These are phyloP conservation scores for Ashbya aceris DNA, from an alignment of 1,139 yeast species.

Conservation along the genomic window DNA sequence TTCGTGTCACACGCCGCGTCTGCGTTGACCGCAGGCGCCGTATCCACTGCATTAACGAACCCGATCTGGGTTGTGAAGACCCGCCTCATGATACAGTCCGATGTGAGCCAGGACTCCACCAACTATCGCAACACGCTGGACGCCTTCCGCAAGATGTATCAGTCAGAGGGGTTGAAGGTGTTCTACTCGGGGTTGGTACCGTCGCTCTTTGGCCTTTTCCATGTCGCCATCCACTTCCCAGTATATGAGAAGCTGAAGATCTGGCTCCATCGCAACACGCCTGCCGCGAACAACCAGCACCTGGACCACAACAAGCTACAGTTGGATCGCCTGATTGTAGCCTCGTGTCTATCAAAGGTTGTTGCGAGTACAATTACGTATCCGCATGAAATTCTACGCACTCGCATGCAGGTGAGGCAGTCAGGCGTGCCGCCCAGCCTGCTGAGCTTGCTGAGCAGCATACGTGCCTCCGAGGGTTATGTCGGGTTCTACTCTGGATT, in stretches of 20 bases:
- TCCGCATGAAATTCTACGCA: slow-evolving; percentile 92
- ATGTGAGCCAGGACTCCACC: slow-evolving; percentile 21
- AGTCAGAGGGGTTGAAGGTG: slow-evolving; percentile 70
- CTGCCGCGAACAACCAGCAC: slow-evolving; percentile 16
- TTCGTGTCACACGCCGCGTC: slow-evolving; percentile 59
- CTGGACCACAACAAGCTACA: slow-evolving; percentile 13
- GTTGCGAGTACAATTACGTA: slow-evolving; percentile 83
- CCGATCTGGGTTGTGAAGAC: slow-evolving; percentile 74
- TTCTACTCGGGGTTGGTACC: slow-evolving; percentile 89
- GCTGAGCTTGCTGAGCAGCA: slow-evolving; percentile 39
- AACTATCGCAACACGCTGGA: slow-evolving; percentile 73
- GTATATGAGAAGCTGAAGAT: slow-evolving; percentile 77
- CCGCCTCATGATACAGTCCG: slow-evolving; percentile 77
- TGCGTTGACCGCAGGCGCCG: slow-evolving; percentile 85
- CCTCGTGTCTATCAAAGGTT: slow-evolving; percentile 80
- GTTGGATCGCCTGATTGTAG: slow-evolving; percentile 46
- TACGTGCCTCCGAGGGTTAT: slow-evolving; percentile 64
- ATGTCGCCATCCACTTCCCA: slow-evolving; percentile 96
- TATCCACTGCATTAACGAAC: slow-evolving; percentile 79
- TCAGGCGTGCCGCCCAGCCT: slow-evolving; percentile 29
- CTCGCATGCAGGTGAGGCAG: slow-evolving; percentile 64
- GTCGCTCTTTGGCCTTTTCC: slow-evolving; percentile 79
- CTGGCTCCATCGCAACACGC: slow-evolving; percentile 30
- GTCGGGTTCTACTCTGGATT: slow-evolving; percentile 87
- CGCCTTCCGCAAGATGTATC: slow-evolving; percentile 72